Evolutionary conservation across 176 grass and related monocot species (phyloP), one percentile per base, ranked within the genome.

Genomic region (Raddia distichophylla): DNA sequence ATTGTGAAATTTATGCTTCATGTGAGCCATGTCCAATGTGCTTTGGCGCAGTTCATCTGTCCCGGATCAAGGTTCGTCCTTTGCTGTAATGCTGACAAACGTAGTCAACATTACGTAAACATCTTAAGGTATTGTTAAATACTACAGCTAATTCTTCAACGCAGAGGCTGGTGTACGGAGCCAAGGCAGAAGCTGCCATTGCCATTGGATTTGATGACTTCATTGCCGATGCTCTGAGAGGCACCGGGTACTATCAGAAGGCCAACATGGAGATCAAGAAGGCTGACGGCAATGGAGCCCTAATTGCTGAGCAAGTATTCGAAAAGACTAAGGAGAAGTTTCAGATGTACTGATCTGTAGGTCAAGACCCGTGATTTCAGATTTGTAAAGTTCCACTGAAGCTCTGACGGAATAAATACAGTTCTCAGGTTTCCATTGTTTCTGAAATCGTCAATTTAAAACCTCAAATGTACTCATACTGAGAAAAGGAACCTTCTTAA

Each of bases 11-110:
- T 12, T 97, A 97, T 15, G 89, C 91, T 0, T 97, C 91, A 35
- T 97, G 91, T 12, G 94, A 97, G 70, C 94, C 94, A 64, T 97
- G 94, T 37, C 91, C 91, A 1, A 97, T 91, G 94, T 97, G 94
- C 81, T 97, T 97, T 7, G 91, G 91, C 8, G 94, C 91, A 43
- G 88, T 97, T 71, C 94, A 93, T 66, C 91, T 97, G 22, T 97
- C 94, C 35, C 60, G 86, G 44, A 91, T 93, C 52, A 97, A 93
- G 94, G 94, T 97, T 52, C 72, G 17, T 18, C 3, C 34, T 56
- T 64, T 40, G 17, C 61, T 10, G 6, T 67, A 61, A 3, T 20
- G 5, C 62, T 71, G 8, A 59, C 79, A 59, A 14, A 40, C 37
- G 37, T 40, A 40, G 37, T 40, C 4, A 40, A 67, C 35, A 32